Evolutionary conservation across 306 rosid species (phyloP), one percentile per base, ranked within the genome.

Genomic region (Sicyos edulis): DNA sequence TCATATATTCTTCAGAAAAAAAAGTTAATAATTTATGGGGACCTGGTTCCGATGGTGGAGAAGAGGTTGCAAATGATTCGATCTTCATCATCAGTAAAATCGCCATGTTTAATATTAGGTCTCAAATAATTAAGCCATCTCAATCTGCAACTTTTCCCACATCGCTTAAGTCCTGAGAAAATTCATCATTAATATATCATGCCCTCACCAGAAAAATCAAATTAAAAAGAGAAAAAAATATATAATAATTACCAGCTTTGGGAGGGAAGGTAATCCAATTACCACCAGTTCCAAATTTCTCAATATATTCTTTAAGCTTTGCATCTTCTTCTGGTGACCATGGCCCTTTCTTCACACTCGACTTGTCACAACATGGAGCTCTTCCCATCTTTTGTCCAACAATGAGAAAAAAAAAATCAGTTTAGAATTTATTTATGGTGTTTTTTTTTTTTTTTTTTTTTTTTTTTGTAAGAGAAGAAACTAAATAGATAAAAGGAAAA

Each of bases 61-160:
- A 81, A 91, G 72, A 91, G 90, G 74, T 72, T 80, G 79, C 97
- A 91, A 37, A 91, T 91, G 20, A 87, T 79, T 80, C 96, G 86
- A 83, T 91, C 93, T 82, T 91, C 97, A 73, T 89, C 91, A 22
- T 89, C 93, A 20, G 96, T 81, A 62, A 91, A 91, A 15, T 89
- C 90, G 13, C 97, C 97, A 55, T 89, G 97, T 78, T 91, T 91
- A 73, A 91, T 88, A 82, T 91, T 86, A 5, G 97, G 97, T 76
- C 97, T 87, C 0, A 91, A 86, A 86, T 91, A 88, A 88, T 91
- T 91, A n/a, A 91, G 80, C 65, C 65, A 59, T 59, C 65, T 59
- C 44, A 59, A 10, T 59, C 65, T 22, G 65, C 65, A 59, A 12
- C 97, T 91, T 78, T 91, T 91, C 71, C 97, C 97, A 75, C 97